Evolutionary conservation across 345 rosid genomes (phyloP).

Genomic region (Bruguiera sexangula): DNA sequence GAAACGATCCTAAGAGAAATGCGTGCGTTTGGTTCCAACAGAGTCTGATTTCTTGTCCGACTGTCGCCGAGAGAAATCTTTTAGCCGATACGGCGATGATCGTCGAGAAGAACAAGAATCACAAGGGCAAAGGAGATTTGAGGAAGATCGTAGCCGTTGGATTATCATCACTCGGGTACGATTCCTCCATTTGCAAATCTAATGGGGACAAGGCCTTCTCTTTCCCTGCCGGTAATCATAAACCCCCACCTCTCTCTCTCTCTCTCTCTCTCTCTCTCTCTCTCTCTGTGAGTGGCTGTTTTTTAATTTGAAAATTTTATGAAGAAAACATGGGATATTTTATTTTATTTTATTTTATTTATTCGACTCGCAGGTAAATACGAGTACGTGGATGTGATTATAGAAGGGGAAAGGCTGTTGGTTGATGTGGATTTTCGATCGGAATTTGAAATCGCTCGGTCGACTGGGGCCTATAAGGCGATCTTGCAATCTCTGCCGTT

Average conservation of each 20-base stretch:
- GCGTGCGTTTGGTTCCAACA: conserved; percentile 20
- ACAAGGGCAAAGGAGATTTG: conserved; percentile 68
- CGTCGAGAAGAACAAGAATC: conserved; percentile 68
- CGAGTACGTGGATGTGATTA: conserved; percentile 67
- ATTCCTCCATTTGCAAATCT: conserved; percentile 84
- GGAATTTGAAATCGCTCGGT: conserved; percentile 82
- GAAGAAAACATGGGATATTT: background rate
- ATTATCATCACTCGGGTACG: conserved; percentile 55
- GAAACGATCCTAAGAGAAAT: background rate
- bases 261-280: background rate
- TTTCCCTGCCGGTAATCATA: conserved; percentile 61
- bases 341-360: background rate
- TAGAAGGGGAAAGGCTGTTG: conserved; percentile 55
- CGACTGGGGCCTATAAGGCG: conserved; percentile 70
- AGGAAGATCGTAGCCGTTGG: conserved; percentile 60
- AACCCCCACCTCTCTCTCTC: background rate
- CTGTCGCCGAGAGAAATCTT: conserved; percentile 65
- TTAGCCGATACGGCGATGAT: conserved; percentile 77
- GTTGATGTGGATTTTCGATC: conserved; percentile 80
- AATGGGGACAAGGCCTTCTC: conserved; percentile 80
- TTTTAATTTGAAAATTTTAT: background rate
- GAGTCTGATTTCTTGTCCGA: conserved; percentile 73
- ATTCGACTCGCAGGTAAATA: conserved; percentile 54
- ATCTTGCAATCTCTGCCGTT: conserved; percentile 63
- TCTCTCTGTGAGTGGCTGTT: too few species aligned